A percentile compares a stretch with the other conserved stretches of the same genome.
These are phyloP conservation scores for Barnettozyma vustinii DNA, from an alignment of 805 yeast species.

Conservation along the genomic window DNA sequence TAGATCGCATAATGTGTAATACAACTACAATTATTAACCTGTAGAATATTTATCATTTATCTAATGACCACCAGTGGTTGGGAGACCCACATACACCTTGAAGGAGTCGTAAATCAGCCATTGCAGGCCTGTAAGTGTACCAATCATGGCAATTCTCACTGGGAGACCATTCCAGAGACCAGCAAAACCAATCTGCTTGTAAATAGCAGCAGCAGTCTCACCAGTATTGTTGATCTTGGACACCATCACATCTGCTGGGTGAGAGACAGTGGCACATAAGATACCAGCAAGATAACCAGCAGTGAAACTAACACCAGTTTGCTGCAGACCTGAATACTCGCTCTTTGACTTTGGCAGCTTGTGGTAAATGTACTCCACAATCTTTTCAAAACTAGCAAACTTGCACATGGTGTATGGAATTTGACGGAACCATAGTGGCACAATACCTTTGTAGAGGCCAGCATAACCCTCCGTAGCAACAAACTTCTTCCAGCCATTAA, in stretches of 20 bases:
- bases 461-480: conserved; percentile 63
- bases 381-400: conserved; percentile 90
- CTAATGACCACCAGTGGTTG: conserved; percentile 71
- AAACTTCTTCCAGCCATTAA: conserved; percentile 64
- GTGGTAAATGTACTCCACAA: conserved; percentile 74
- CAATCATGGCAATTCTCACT: conserved; percentile 93
- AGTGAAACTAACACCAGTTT: conserved; percentile 89
- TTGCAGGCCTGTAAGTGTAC: conserved; percentile 95
- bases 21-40: not conserved
- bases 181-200: conserved; percentile 73
- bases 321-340: conserved; percentile 67
- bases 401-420: conserved; percentile 98
- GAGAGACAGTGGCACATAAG: conserved; percentile 91
- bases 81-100: conserved; percentile 90
- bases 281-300: conserved; percentile 99
- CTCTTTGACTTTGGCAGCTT: conserved; percentile 67
- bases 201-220: conserved; percentile 53
- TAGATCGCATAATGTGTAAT: conserved; percentile 16
- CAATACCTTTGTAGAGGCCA: conserved; percentile 81
- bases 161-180: conserved; percentile 96
- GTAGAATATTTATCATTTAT: not conserved
- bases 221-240: conserved; percentile 75
- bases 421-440: conserved; percentile 94
- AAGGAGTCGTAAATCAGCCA: conserved; percentile 96
- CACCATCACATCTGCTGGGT: conserved; percentile 99